phyloP scores from a whole-genome alignment of 805 yeast species.

The Schwanniomyces occidentalis region DNA sequence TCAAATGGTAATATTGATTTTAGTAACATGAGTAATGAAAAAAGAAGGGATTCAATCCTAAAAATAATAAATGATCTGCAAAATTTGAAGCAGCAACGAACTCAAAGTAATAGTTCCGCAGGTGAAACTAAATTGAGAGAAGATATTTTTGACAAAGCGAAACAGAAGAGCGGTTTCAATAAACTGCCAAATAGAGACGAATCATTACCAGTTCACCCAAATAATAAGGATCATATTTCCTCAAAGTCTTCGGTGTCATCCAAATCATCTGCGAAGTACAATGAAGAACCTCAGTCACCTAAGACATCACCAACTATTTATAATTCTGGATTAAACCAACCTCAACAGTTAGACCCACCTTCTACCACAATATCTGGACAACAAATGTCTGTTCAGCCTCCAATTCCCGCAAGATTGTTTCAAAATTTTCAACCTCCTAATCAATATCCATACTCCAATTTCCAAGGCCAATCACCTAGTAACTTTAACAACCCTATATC shows the following conservation, averaged over 20 bases:
- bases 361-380: too few relatives aligned
- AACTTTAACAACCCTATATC: conserved; percentile 3
- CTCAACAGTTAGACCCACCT: conserved; percentile 14
- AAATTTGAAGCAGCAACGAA: conserved; percentile 8
- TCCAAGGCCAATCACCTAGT: conserved; percentile 9
- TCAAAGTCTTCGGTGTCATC: conserved; percentile 40
- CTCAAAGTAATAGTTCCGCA: conserved; percentile 8
- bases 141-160: conserved; percentile 34
- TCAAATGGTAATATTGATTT: conserved; percentile 40
- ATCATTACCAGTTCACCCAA: conserved; percentile 4
- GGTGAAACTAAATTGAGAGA: conserved; percentile 30
- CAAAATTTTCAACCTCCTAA: conserved; percentile 14
- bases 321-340: conserved; percentile 8
- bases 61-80: conserved; percentile 38
- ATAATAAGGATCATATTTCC: conserved; percentile 22
- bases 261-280: conserved; percentile 25
- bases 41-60: conserved; percentile 40
- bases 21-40: conserved; percentile 38
- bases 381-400: not conserved
- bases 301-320: conserved; percentile 32
- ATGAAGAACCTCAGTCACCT: conserved; percentile 42
- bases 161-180: conserved; percentile 1
- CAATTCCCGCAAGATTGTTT: conserved; percentile 12
- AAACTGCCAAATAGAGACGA: conserved; percentile 1
- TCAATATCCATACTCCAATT: conserved; percentile 12